Percentiles rank a stretch among this genome's conserved stretches.
phyloP scores from a whole-genome alignment of 768 basidiomycete genomes.

The Lentinula detonsa region DNA sequence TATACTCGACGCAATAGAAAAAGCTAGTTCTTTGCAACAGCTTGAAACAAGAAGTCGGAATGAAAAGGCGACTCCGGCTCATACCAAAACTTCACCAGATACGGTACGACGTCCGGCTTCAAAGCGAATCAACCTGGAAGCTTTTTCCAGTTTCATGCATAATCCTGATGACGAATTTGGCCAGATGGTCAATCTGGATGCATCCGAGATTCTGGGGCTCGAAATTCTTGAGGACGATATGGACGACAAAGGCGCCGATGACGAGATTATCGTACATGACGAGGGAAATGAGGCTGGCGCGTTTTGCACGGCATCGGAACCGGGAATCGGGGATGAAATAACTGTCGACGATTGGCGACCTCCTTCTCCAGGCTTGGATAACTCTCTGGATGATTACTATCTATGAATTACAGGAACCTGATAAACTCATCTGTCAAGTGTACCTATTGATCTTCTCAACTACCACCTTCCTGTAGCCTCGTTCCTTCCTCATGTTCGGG shows the following conservation, averaged over 20 bases:
- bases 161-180: slow-evolving; percentile 21
- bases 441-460: not conserved
- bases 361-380: slow-evolving; percentile 23
- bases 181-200: slow-evolving; percentile 15
- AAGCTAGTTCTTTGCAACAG: not conserved
- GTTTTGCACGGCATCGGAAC: not conserved
- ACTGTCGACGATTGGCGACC: slow-evolving; percentile 43
- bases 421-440: not conserved
- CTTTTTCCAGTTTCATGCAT: slow-evolving; percentile 44
- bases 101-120: slow-evolving; percentile 12
- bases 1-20: not conserved
- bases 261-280: not conserved
- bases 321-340: slow-evolving; percentile 21
- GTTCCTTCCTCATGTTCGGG: not conserved
- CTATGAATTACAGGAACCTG: not conserved
- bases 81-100: slow-evolving; percentile 8
- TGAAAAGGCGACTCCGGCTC: slow-evolving; percentile 10
- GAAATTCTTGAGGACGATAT: slow-evolving; percentile 10
- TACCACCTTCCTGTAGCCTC: not conserved
- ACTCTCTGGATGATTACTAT: not conserved
- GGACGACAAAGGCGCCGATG: slow-evolving; percentile 8
- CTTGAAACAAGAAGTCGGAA: not conserved
- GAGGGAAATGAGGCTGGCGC: not conserved
- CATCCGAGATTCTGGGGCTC: slow-evolving; percentile 9
- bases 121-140: slow-evolving; percentile 52